These are phyloP conservation scores for Eruca vesicaria DNA, from an alignment of 441 rosid genomes.

Conservation along the genomic window DNA sequence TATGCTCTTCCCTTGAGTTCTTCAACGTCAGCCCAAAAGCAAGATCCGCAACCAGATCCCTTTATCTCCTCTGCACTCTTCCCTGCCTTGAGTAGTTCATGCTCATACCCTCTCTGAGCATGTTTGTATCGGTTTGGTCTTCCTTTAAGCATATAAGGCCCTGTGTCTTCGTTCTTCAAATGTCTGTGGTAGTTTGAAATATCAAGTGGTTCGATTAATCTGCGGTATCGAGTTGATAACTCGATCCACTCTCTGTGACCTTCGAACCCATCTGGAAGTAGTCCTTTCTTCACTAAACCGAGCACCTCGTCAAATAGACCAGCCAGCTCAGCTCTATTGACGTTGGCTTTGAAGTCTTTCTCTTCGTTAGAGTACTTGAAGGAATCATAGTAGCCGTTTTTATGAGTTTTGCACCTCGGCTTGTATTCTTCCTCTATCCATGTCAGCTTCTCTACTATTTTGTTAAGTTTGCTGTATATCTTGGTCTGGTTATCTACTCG, in stretches of 20 bases:
- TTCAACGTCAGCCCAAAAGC: constrained; percentile 81
- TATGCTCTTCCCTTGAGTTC: constrained; percentile 43
- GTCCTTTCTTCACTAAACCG: constrained; percentile 57
- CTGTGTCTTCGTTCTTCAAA: constrained; percentile 71
- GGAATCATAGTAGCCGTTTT: constrained; percentile 63
- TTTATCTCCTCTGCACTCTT: background rate
- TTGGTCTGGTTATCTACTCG: constrained; percentile 38
- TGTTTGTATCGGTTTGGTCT: constrained; percentile 73
- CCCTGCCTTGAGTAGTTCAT: constrained; percentile 24
- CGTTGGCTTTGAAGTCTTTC: constrained; percentile 69
- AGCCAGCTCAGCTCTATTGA: constrained; percentile 65
- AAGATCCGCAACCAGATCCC: constrained; percentile 13
- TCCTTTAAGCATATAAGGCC: constrained; percentile 57
- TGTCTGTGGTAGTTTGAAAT: constrained; percentile 77
- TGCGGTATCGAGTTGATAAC: constrained; percentile 56
- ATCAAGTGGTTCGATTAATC: constrained; percentile 71
- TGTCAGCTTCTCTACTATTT: constrained; percentile 28
- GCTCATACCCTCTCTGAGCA: constrained; percentile 68
- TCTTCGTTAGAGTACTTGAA: constrained; percentile 45
- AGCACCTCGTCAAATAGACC: constrained; percentile 66
- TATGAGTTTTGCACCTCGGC: constrained; percentile 33
- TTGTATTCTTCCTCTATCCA: constrained; percentile 45
- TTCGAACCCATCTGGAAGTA: constrained; percentile 72
- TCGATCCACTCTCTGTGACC: constrained; percentile 38
- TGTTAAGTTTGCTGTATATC: constrained; percentile 19